Evolutionary conservation across 306 rosid species (phyloP).

Genomic region (Vicia faba): DNA sequence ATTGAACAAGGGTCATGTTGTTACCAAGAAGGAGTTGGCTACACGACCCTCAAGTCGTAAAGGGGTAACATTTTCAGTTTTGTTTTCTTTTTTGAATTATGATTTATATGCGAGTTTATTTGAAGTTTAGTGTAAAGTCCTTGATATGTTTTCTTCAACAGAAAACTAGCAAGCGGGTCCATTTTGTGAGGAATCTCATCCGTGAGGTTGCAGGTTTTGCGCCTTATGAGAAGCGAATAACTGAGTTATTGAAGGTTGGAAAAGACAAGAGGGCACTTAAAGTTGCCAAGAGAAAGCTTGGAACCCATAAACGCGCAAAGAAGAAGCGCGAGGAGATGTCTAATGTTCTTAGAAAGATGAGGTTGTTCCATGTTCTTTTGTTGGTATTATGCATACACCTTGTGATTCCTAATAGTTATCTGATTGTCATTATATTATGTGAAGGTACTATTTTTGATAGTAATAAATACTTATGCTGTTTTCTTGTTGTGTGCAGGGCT

Average conservation of each 20-base stretch:
- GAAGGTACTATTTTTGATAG: too few relatives aligned
- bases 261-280: constrained; percentile 90
- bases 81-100: too few relatives aligned
- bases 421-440: too few relatives aligned
- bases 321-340: constrained; percentile 96
- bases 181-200: constrained; percentile 73
- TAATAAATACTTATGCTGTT: neutral
- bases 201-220: constrained; percentile 94
- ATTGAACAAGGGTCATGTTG: constrained; percentile 73
- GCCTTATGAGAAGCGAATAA: constrained; percentile 86
- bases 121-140: too few relatives aligned
- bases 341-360: constrained; percentile 80
- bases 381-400: neutral
- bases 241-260: constrained; percentile 95
- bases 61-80: constrained; percentile 39
- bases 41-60: constrained; percentile 82
- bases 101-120: too few relatives aligned
- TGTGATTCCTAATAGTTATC: too few relatives aligned
- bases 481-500: constrained; percentile 54
- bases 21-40: constrained; percentile 82
- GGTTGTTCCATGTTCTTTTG: constrained; percentile 44
- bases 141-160: constrained; percentile 23
- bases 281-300: constrained; percentile 88
- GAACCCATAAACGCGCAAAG: constrained; percentile 89
- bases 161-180: constrained; percentile 87